These are phyloP conservation scores for Apiotrichum domesticum DNA, from an alignment of 1,284 basidiomycete species.

Conservation along the genomic window DNA sequence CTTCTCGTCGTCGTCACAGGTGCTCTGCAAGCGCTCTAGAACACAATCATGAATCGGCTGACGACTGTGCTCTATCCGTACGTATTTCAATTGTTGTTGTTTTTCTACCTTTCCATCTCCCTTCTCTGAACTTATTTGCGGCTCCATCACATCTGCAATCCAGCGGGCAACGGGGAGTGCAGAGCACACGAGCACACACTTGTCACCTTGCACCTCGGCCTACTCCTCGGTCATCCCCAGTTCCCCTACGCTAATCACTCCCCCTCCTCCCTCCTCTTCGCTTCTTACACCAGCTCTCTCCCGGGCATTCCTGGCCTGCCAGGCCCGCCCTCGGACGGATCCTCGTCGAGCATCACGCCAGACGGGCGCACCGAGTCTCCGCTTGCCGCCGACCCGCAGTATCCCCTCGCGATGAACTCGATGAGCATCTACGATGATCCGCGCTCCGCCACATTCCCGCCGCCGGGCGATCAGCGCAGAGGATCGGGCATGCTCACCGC, in stretches of 20 bases:
- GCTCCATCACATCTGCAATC: too few species aligned
- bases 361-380: not conserved
- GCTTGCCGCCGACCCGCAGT: not conserved
- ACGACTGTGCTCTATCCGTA: conserved; percentile 27
- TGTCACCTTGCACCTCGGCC: too few species aligned
- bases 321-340: conserved; percentile 14
- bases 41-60: conserved; percentile 23
- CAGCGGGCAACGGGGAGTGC: too few species aligned
- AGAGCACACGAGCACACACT: too few species aligned
- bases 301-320: not conserved
- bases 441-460: conserved; percentile 21
- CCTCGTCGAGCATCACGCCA: conserved; percentile 1
- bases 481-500: not conserved
- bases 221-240: too few species aligned
- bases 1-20: too few species aligned
- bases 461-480: not conserved
- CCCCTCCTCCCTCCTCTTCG: not conserved
- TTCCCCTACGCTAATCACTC: too few species aligned
- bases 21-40: too few species aligned
- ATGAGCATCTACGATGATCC: conserved; percentile 38
- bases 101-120: not conserved
- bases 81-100: not conserved
- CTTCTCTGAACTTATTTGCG: not conserved
- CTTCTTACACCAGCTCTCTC: conserved; percentile 3
- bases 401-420: conserved; percentile 1